Evolutionary conservation across 2,329 filamentous ascomycete genomes (phyloP).

Genomic region (Elsinoe australis): DNA sequence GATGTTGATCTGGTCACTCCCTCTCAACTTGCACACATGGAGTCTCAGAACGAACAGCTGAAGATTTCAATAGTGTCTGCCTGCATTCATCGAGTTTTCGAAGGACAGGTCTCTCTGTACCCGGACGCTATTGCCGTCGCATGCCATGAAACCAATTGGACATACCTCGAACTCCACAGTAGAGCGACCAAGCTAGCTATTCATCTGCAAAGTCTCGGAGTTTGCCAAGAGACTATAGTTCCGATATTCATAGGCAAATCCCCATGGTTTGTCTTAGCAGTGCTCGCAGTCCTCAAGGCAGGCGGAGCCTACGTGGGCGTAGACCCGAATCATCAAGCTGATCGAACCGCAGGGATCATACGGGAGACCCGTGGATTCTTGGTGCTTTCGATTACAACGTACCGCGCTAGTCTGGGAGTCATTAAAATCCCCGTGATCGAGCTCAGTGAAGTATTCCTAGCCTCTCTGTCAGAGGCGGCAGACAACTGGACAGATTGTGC

Average conservation of each 20-base stretch:
- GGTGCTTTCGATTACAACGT: slow-evolving; percentile 21
- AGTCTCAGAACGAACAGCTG: too few species aligned
- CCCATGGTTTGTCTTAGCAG: slow-evolving; percentile 26
- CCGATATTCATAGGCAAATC: slow-evolving; percentile 26
- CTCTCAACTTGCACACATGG: neutral
- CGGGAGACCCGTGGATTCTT: slow-evolving; percentile 21
- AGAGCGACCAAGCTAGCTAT: slow-evolving; percentile 21
- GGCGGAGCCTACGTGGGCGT: slow-evolving; percentile 27
- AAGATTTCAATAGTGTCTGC: too few species aligned
- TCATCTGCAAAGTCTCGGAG: slow-evolving; percentile 17
- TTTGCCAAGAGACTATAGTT: slow-evolving; percentile 20
- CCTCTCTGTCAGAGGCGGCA: neutral
- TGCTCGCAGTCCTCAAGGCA: slow-evolving; percentile 28
- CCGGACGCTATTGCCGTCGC: slow-evolving; percentile 24
- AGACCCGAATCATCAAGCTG: slow-evolving; percentile 25
- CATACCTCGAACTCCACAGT: slow-evolving; percentile 25
- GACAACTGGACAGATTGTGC: slow-evolving; percentile 28
- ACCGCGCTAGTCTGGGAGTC: neutral
- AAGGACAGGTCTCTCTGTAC: too few species aligned
- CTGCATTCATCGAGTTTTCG: too few species aligned
- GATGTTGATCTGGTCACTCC: slow-evolving; percentile 22
- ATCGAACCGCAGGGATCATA: slow-evolving; percentile 25
- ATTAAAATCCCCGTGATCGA: neutral
- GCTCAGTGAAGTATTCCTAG: neutral
- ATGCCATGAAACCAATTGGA: slow-evolving; percentile 25